Evolutionary conservation across 2,329 filamentous ascomycete species (phyloP).

Genomic region (Colletotrichum sublineola): DNA sequence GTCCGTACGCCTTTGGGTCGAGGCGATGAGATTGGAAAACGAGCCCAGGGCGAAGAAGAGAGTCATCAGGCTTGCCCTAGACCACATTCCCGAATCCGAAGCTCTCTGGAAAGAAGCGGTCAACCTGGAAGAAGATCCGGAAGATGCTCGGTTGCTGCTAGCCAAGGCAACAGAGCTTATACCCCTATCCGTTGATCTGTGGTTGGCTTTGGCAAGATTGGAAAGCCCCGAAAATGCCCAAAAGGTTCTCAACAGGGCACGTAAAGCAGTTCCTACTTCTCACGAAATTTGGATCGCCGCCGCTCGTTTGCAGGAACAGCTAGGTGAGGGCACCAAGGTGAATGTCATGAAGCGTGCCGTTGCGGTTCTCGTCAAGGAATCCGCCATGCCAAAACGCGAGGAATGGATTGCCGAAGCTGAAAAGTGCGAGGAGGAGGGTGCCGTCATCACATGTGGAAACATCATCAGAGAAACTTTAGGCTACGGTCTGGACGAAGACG

Average conservation of each 20-base stretch:
- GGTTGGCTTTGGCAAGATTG: slow-evolving; percentile 91
- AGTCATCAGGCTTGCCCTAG: slow-evolving; percentile 90
- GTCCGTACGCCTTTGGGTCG: slow-evolving; percentile 92
- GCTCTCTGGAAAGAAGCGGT: slow-evolving; percentile 98
- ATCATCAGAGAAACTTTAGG: slow-evolving; percentile 95
- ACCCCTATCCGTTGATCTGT: slow-evolving; percentile 91
- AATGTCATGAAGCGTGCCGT: slow-evolving; percentile 97
- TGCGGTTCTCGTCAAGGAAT: slow-evolving; percentile 88
- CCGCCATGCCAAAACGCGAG: slow-evolving; percentile 96
- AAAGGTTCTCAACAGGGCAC: slow-evolving; percentile 93
- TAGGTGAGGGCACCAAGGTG: slow-evolving; percentile 81
- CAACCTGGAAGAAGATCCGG: slow-evolving; percentile 91
- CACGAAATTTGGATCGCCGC: slow-evolving; percentile 98
- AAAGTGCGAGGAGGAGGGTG: slow-evolving; percentile 92
- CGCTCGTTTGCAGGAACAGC: slow-evolving; percentile 88
- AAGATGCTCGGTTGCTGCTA: slow-evolving; percentile 88
- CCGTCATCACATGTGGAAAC: slow-evolving; percentile 85
- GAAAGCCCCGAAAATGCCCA: slow-evolving; percentile 93
- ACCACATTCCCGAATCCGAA: slow-evolving; percentile 94
- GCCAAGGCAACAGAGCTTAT: slow-evolving; percentile 97
- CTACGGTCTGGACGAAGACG: slow-evolving; percentile 94
- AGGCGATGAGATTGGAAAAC: slow-evolving; percentile 92
- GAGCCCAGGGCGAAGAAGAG: slow-evolving; percentile 89
- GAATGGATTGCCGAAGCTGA: slow-evolving; percentile 98
- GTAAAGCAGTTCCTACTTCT: slow-evolving; percentile 92